Evolutionary conservation across 129 eudicot genomes (phyloP), one percentile per base, ranked within the genome.

Genomic region (Chrysanthemum makinoi): DNA sequence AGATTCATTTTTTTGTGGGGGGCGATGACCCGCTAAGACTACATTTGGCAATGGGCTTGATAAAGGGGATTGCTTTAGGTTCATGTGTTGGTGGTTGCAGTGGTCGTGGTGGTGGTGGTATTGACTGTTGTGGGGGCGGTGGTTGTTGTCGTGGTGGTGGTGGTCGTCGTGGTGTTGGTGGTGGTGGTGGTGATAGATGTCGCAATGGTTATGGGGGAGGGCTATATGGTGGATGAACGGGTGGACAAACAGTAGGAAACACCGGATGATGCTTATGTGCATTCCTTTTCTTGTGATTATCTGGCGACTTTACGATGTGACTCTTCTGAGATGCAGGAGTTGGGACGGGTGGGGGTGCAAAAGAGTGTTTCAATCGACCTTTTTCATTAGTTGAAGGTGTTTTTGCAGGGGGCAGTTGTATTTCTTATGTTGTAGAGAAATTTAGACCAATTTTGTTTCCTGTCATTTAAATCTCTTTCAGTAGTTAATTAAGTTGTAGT

Each of bases 41-140:
- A 82, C 97, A 76, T 76, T 77, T 51, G 94, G 96, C 70, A 86
- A 75, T 13, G 97, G 97, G 46, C 96, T 84, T 43, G 86, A 80
- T 10, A 82, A 80, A 20, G 69, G 96, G 88, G 77, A 76, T 70
- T 2, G 46, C 72, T 74, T 80, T 70, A 2, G 77, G 63, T 57
- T 69, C 75, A 10, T 82, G 80, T 50, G 88, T 35, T 2, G 86
- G 89, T 7, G 86, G 80, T 18, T 62, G 67, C n/a, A 14, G 58
- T 19, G 11, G 81, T 14, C 18, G 72, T n/a, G 66, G 80, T 10
- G 77, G 79, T 14, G 85, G 54, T 2, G 78, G 75, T 30, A 83
- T 70, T 53, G 57, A 15, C 2, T 57, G 80, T 48, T 79, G 69
- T 60, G 58, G 81, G 9, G 61, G 80, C 14, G 68, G 79, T 14